These are phyloP conservation scores for Chytridiales sp. DNA, from an alignment of 371 early-diverging fungal genomes.

Conservation along the genomic window DNA sequence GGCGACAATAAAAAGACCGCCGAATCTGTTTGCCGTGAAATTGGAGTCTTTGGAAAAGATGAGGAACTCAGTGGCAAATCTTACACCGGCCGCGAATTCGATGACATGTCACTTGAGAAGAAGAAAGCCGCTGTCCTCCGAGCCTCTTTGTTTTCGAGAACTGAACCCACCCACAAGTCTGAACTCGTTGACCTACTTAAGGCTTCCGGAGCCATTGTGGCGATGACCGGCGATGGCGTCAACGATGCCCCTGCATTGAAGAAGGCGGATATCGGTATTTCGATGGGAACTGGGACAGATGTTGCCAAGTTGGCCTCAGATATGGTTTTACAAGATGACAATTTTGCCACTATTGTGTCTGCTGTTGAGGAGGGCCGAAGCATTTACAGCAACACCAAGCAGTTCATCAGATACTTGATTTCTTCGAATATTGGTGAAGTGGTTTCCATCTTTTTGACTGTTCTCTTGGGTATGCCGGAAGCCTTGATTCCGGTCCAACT, in stretches of 20 bases:
- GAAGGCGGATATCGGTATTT: conserved; percentile 96
- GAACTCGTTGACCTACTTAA: conserved; percentile 89
- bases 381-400: conserved; percentile 97
- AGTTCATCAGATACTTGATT: conserved; percentile 87
- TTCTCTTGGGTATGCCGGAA: conserved; percentile 91
- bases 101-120: conserved; percentile 68
- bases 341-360: conserved; percentile 94
- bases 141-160: conserved; percentile 88
- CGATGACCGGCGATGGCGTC: conserved; percentile 99
- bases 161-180: conserved; percentile 94
- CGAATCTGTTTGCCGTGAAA: conserved; percentile 88
- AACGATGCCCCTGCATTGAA: conserved; percentile 98
- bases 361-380: conserved; percentile 96
- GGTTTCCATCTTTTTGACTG: conserved; percentile 82
- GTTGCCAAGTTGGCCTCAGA: conserved; percentile 97
- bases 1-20: conserved; percentile 97
- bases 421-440: conserved; percentile 90
- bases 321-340: conserved; percentile 96
- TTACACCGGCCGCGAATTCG: conserved; percentile 94
- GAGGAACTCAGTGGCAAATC: conserved; percentile 73
- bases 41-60: conserved; percentile 80
- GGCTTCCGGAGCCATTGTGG: conserved; percentile 83
- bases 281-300: conserved; percentile 98
- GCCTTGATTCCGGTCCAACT: conserved; percentile 96
- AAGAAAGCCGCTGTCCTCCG: conserved; percentile 69